Evolutionary conservation across 2,329 filamentous ascomycete genomes (phyloP).

Genomic region (Colletotrichum noveboracense): DNA sequence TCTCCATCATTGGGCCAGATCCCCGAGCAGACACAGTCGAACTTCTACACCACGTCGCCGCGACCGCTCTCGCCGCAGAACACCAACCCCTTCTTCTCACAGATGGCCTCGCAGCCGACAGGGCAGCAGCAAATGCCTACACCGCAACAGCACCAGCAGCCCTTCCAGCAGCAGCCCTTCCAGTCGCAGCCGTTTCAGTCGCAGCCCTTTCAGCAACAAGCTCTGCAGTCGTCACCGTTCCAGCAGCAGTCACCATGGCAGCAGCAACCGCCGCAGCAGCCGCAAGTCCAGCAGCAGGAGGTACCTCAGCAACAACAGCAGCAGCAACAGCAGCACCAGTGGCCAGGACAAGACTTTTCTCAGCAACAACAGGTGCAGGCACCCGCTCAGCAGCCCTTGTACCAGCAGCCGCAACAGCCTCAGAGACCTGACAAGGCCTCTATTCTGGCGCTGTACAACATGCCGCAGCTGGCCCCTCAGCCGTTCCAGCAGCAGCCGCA

Average conservation of each 20-base stretch:
- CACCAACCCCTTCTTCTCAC: constrained; percentile 37
- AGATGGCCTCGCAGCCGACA: background rate
- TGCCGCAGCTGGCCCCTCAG: constrained; percentile 57
- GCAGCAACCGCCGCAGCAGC: constrained; percentile 28
- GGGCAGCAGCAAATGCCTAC: constrained; percentile 23
- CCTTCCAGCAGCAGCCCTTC: constrained; percentile 26
- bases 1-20: constrained; percentile 57
- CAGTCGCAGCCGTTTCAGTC: constrained; percentile 30
- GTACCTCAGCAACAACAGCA: constrained; percentile 45
- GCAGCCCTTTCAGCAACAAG: constrained; percentile 28
- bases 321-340: constrained; percentile 31
- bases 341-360: constrained; percentile 29
- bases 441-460: constrained; percentile 78
- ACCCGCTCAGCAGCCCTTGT: constrained; percentile 33
- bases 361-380: constrained; percentile 29
- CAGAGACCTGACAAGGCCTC: constrained; percentile 71
- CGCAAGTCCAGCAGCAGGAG: constrained; percentile 35
- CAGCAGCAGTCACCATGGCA: constrained; percentile 24
- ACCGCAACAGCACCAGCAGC: constrained; percentile 23
- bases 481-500: constrained; percentile 29
- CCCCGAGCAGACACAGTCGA: constrained; percentile 54
- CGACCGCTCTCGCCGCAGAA: constrained; percentile 27
- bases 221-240: constrained; percentile 29
- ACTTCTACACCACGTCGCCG: constrained; percentile 37
- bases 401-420: constrained; percentile 36